phyloP scores from a whole-genome alignment of 1,284 basidiomycete species.

The Paramarasmius palmivorus region DNA sequence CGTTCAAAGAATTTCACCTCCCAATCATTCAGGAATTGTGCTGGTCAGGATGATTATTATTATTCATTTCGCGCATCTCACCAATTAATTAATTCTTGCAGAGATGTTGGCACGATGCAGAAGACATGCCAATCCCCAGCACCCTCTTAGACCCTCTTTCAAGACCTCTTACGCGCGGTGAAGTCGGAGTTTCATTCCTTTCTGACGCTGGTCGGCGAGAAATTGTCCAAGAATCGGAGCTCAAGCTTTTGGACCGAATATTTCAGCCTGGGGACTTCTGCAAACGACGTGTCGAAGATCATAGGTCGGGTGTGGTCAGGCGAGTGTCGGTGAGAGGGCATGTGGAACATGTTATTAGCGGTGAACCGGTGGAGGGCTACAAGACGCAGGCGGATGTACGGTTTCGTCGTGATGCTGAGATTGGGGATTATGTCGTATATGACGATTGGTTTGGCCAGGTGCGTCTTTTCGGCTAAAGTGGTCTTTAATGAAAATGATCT shows the following conservation, averaged over 20 bases:
- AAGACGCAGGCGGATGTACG: slow-evolving; percentile 62
- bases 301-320: slow-evolving; percentile 78
- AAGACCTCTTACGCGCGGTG: slow-evolving; percentile 73
- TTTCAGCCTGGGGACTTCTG: slow-evolving; percentile 84
- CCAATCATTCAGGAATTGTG: slow-evolving; percentile 50
- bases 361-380: slow-evolving; percentile 63
- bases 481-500: too few species aligned
- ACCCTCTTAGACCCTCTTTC: slow-evolving; percentile 67
- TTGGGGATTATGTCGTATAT: slow-evolving; percentile 81
- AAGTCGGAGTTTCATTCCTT: slow-evolving; percentile 82
- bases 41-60: slow-evolving; percentile 39
- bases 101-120: slow-evolving; percentile 83
- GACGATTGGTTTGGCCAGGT: slow-evolving; percentile 92
- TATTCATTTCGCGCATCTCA: background rate
- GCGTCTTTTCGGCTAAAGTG: too few species aligned
- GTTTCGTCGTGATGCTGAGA: slow-evolving; percentile 58
- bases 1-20: slow-evolving; percentile 50
- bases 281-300: slow-evolving; percentile 76
- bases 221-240: slow-evolving; percentile 70
- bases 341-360: slow-evolving; percentile 77
- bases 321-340: slow-evolving; percentile 61
- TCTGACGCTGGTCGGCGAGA: slow-evolving; percentile 53
- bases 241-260: slow-evolving; percentile 77
- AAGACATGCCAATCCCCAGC: slow-evolving; percentile 54
- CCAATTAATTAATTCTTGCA: slow-evolving; percentile 25